Conservation (phyloP, 352 stramenopile genomes). For the Blastocystis hominis region DNA sequence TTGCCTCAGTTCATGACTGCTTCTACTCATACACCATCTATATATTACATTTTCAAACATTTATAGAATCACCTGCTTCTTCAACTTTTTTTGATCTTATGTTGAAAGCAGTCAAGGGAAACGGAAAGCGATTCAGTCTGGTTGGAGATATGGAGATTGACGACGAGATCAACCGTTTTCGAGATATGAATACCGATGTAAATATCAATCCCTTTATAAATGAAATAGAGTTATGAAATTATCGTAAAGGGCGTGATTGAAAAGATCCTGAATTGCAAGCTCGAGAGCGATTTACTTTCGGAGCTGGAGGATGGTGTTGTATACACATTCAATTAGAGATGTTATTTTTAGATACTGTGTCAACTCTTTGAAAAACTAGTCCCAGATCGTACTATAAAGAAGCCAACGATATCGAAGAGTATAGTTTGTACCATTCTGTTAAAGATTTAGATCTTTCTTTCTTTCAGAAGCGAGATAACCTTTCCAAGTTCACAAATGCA, state of each 20-base stretch:
- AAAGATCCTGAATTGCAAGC: neutral
- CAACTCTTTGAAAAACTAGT: conserved; percentile 26
- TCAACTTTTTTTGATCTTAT: too few species aligned
- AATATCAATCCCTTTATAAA: neutral
- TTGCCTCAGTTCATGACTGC: too few species aligned
- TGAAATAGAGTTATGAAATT: conserved; percentile 11
- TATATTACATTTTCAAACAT: too few species aligned
- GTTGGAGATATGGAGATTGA: conserved; percentile 5
- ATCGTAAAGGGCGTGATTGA: conserved; percentile 1
- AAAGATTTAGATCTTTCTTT: conserved; percentile 20
- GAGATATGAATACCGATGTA: neutral
- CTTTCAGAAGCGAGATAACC: conserved; percentile 40
- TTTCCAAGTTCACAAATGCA: conserved; percentile 53
- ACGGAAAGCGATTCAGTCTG: neutral
- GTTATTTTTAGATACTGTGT: conserved; percentile 15
- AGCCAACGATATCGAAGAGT: conserved; percentile 1
- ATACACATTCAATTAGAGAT: neutral
- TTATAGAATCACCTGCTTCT: too few species aligned
- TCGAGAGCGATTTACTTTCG: neutral
- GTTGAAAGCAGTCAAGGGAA: too few species aligned
- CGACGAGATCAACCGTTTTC: conserved; percentile 33
- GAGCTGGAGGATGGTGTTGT: conserved; percentile 39
- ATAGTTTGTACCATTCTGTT: neutral
- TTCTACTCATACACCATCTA: too few species aligned
- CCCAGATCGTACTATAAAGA: neutral